These are phyloP conservation scores for Dactylellina drechsleri DNA, from an alignment of 2,329 filamentous ascomycete genomes.

Conservation along the genomic window DNA sequence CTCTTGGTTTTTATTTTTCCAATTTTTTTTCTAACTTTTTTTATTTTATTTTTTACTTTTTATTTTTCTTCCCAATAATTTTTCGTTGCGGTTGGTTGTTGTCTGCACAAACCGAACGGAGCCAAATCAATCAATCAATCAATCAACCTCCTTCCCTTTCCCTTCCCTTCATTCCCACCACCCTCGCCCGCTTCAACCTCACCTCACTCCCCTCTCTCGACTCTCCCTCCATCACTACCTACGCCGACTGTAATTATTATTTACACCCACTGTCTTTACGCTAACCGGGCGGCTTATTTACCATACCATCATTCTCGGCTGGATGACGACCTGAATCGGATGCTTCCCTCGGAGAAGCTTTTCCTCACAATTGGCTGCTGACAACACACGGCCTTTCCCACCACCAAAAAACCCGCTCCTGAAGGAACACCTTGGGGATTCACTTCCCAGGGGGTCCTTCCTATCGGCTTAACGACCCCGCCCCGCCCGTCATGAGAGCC, in stretches of 20 bases:
- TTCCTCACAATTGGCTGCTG: slow-evolving; percentile 19
- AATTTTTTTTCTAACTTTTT: too few relatives aligned
- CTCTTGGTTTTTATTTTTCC: too few relatives aligned
- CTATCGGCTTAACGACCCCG: slow-evolving; percentile 26
- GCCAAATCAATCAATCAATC: neutral
- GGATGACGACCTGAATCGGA: slow-evolving; percentile 51
- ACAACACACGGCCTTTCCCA: slow-evolving; percentile 34
- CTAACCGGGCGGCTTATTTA: slow-evolving; percentile 26
- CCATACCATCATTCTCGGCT: slow-evolving; percentile 33
- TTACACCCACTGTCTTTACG: slow-evolving; percentile 28
- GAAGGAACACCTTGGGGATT: slow-evolving; percentile 50
- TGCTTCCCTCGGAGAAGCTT: slow-evolving; percentile 54
- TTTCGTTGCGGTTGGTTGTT: slow-evolving; percentile 19
- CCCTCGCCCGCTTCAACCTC: slow-evolving; percentile 16
- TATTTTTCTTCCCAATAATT: too few relatives aligned
- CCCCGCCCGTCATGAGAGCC: slow-evolving; percentile 38
- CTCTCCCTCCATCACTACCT: slow-evolving; percentile 15
- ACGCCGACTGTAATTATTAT: slow-evolving; percentile 1
- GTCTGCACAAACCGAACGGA: neutral
- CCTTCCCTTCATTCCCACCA: slow-evolving; percentile 21
- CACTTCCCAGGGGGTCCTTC: slow-evolving; percentile 30
- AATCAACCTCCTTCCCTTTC: slow-evolving; percentile 31
- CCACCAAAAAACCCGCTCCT: slow-evolving; percentile 45
- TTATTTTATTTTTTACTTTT: too few relatives aligned
- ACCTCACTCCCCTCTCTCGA: slow-evolving; percentile 1